A percentile compares a stretch with the other conserved stretches of the same genome.
Conservation (phyloP, 148 eudicot genomes). For the Vaccinium darrowii region DNA sequence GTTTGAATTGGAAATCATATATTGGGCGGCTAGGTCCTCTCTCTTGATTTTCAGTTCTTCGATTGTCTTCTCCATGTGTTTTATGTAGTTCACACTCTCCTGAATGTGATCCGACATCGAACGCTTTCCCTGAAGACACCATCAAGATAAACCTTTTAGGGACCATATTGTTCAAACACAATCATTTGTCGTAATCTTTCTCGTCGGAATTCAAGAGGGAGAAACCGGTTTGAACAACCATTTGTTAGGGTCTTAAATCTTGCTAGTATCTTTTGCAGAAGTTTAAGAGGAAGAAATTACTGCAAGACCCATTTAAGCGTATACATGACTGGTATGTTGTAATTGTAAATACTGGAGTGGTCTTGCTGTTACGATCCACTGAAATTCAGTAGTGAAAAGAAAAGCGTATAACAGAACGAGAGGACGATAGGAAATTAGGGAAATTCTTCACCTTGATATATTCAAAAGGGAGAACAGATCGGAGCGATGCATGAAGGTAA, state of each 20-base stretch:
- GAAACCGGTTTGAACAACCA: neutral
- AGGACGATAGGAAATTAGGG: neutral
- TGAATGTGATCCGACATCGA: slow-evolving; percentile 59
- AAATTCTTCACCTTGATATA: neutral
- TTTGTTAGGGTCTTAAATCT: neutral
- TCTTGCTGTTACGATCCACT: neutral
- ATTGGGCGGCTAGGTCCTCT: slow-evolving; percentile 29
- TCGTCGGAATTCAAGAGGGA: neutral
- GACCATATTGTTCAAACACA: neutral
- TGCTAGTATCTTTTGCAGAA: neutral
- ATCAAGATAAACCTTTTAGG: neutral
- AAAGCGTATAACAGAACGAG: neutral
- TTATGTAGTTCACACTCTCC: slow-evolving; percentile 56
- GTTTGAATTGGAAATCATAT: neutral
- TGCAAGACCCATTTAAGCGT: neutral
- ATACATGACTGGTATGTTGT: neutral
- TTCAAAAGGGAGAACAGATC: neutral
- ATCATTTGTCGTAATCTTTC: neutral
- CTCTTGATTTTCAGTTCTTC: slow-evolving; percentile 35
- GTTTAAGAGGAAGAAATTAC: neutral
- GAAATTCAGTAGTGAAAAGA: neutral
- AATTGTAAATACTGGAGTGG: neutral
- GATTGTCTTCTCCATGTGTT: slow-evolving; percentile 46
- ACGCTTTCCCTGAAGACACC: slow-evolving; percentile 50
- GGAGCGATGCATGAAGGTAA: neutral